Evolutionary conservation across 75 land plant genomes (phyloP), one percentile per base, ranked within the genome.

Genomic region (Adiantum capillusveneris): DNA sequence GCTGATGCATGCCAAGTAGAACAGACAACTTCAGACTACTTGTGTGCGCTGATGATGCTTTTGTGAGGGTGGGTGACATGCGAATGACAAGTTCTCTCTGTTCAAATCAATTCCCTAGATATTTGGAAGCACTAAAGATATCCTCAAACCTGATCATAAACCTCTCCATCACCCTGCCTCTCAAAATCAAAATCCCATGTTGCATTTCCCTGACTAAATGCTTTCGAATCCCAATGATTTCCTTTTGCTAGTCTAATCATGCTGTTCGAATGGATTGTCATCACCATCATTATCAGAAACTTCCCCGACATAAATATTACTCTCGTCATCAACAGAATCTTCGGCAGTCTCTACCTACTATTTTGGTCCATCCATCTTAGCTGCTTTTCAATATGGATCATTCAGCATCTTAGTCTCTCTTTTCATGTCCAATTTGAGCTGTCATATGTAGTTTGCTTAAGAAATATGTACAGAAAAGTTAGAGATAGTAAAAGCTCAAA

Each of bases 361-460:
- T 34, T 34, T 46, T 28, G 53, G 44, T 28, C 41, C 60, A 31
- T 72, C 73, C 22, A 20, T 53, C 55, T 57, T 55, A 28, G 65
- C 48, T 56, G 60, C 64, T 41, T 31, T 56, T 27, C 76, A 61
- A 51, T 60, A 66, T 41, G 79, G 79, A 77, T 94, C 87, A 75
- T 76, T 83, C 62, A 84, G 66, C 56, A 68, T 79, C 36, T 86
- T 85, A 55, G 39, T 56, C 42, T 69, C 75, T 29, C 14, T 51
- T 13, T 18, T 69, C 64, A 87, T 69, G 13, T 48, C 52, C 11
- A 41, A 54, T 55, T 73, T 59, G 82, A 90, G 79, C 44, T 75
- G 52, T 31, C 84, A 80, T 62, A 94, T 55, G 41, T 49, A 62
- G 45, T 94, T 96, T 94, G 80, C 2, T 50, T n/a, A n/a, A n/a